Conservation (phyloP, 73 alveolate genomes). For the Diophrys appendiculata region DNA sequence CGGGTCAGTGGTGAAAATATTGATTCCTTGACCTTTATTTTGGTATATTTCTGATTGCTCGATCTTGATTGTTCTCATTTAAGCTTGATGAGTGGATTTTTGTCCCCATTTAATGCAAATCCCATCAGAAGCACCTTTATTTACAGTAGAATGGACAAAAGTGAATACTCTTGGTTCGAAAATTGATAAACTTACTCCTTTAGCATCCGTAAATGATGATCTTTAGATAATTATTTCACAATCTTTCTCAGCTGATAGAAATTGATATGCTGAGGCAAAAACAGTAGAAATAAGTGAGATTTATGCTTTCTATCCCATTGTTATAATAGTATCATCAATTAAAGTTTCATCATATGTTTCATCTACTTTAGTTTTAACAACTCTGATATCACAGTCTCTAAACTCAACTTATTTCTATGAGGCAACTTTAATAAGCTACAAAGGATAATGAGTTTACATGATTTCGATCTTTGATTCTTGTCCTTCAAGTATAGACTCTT, state of each 20-base stretch:
- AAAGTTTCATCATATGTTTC: no score
- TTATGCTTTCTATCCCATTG: no score
- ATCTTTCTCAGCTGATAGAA: slow-evolving; percentile 14
- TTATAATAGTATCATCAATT: no score
- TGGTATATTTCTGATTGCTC: slow-evolving; percentile 10
- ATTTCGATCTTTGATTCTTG: no score
- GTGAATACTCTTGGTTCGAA: slow-evolving; percentile 23
- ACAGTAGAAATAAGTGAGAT: no score
- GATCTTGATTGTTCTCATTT: slow-evolving; percentile 7
- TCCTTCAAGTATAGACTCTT: no score
- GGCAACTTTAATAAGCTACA: no score
- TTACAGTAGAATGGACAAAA: not conserved
- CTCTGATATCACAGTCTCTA: slow-evolving; percentile 57
- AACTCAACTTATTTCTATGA: no score
- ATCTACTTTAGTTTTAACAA: slow-evolving; percentile 13
- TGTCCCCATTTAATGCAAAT: not conserved
- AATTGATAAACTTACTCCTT: not conserved
- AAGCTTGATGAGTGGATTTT: not conserved
- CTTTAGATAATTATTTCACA: slow-evolving; percentile 14
- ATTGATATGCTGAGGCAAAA: not conserved
- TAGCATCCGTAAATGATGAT: slow-evolving; percentile 5
- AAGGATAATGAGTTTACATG: no score
- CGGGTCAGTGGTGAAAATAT: no score
- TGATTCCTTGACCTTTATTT: slow-evolving; percentile 21
- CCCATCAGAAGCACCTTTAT: slow-evolving; percentile 12